Evolutionary conservation across 2,329 filamentous ascomycete genomes (phyloP).

Genomic region (Phialophora expanda): DNA sequence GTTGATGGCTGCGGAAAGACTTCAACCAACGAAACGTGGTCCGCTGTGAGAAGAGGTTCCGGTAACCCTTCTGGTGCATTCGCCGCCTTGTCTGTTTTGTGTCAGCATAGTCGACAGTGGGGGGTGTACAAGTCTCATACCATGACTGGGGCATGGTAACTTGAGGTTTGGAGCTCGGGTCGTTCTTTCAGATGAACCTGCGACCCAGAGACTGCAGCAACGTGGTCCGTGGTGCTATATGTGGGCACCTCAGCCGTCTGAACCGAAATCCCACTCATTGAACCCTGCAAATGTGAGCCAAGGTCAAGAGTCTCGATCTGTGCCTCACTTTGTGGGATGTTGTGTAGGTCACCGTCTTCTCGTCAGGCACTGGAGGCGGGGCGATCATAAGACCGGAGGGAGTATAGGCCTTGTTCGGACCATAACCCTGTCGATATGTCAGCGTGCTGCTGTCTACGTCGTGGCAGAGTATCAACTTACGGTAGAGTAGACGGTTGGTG

Average conservation of each 20-base stretch:
- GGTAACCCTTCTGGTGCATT: constrained; percentile 21
- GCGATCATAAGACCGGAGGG: neutral
- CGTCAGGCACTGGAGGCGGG: constrained; percentile 6
- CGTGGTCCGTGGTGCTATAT: neutral
- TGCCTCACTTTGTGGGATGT: constrained; percentile 11
- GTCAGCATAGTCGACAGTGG: neutral
- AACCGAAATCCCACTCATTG: constrained; percentile 16
- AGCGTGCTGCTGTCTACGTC: neutral
- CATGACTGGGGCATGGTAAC: constrained; percentile 14
- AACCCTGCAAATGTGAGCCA: constrained; percentile 15
- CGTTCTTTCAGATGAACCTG: constrained; percentile 9
- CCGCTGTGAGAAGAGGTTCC: constrained; percentile 13
- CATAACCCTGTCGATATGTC: neutral
- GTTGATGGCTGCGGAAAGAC: constrained; percentile 12
- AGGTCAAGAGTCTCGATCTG: constrained; percentile 9
- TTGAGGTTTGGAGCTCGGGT: constrained; percentile 7
- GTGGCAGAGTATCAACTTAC: neutral
- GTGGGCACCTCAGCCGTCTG: constrained; percentile 1
- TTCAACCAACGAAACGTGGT: constrained; percentile 15
- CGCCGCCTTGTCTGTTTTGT: constrained; percentile 11
- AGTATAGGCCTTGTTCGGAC: constrained; percentile 1
- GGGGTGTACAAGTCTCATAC: neutral
- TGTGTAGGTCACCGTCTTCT: neutral
- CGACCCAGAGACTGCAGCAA: constrained; percentile 3
- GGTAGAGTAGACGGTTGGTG: neutral